Evolutionary conservation across 208 protist species (phyloP).

Genomic region (Trypanosoma grayi): DNA sequence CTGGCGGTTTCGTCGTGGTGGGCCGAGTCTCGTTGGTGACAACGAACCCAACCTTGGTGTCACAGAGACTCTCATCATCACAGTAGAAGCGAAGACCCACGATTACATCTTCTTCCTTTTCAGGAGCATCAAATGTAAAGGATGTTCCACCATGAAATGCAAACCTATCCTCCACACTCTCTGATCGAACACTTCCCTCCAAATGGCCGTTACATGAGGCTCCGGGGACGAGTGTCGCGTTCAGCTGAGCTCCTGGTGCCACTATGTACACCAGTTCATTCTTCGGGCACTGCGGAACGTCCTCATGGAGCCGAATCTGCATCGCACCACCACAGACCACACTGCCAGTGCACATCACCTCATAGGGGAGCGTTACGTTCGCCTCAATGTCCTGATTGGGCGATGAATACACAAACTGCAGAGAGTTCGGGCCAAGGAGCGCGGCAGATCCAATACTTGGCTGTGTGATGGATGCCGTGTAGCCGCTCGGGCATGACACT

Average conservation of each 20-base stretch:
- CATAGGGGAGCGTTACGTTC: constrained; percentile 26
- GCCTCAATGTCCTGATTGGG: constrained; percentile 14
- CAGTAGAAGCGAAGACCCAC: constrained; percentile 43
- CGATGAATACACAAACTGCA: constrained; percentile 21
- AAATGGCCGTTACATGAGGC: constrained; percentile 16
- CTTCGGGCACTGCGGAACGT: constrained; percentile 8
- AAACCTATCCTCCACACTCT: neutral
- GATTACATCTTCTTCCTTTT: constrained; percentile 36
- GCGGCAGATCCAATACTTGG: constrained; percentile 16
- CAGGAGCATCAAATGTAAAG: constrained; percentile 45
- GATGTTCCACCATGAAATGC: constrained; percentile 19
- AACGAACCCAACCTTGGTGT: constrained; percentile 39
- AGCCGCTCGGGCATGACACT: neutral
- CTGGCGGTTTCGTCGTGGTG: constrained; percentile 14
- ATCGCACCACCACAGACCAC: constrained; percentile 36
- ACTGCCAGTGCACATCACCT: constrained; percentile 19
- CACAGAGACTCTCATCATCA: constrained; percentile 38
- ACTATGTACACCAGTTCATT: constrained; percentile 18
- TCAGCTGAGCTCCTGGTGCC: constrained; percentile 13
- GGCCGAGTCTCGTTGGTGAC: constrained; percentile 28
- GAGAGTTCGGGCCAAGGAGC: constrained; percentile 3
- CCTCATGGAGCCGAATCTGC: constrained; percentile 25
- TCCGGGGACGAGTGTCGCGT: constrained; percentile 19
- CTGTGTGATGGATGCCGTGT: constrained; percentile 6
- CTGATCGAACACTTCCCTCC: constrained; percentile 4